Base-by-base conservation (phyloP, 2,329 filamentous ascomycete genomes). In the Lecanosticta acicola region DNA sequence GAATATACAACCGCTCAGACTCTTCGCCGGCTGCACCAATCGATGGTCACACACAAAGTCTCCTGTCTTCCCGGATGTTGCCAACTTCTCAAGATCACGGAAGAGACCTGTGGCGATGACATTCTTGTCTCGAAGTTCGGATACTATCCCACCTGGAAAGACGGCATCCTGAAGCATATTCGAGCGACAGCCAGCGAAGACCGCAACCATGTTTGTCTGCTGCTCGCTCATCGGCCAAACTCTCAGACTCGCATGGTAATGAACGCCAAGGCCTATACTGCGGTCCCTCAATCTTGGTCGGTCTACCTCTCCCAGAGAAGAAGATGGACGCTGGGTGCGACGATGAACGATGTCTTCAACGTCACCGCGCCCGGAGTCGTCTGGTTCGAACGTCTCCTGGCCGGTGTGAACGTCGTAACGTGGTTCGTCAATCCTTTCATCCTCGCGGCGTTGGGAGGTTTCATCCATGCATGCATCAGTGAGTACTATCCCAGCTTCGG, bases 391-490 rank as follows among this genome's bases (percentile, higher is more conserved):
- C 20, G 39, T 3, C 11, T 41, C 21, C 14, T 41, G 13, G 39
- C 39, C 4, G 39, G 10, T 17, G 39, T 41, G 14, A 41, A 41
- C 39, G 20, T 32, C 2, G 8, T 18, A n/a, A 41, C 39, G 13
- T 41, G 39, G 39, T 41, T 41, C 39, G 8, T 41, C 13, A 41
- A 41, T 17, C 39, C 39, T 32, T 41, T 41, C 26, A 41, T 41
- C 39, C 19, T 41, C 29, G 39, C 39, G 13, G 10, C 10, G 8
- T 32, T 41, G n/a, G 39, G 10, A 32, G 19, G 39, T 5, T 41
- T 41, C 26, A 32, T 41, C 21, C 14, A 32, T 7, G 39, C 39
- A 32, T 13, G 11, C 8, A 13, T 19, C 24, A 17, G 39, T 41
- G 33, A 41, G 39, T 41, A 11, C 8, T 17, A 14, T n/a, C n/a